Conservation (phyloP, 2,329 filamentous ascomycete species). For the Cercospora citrullina region DNA sequence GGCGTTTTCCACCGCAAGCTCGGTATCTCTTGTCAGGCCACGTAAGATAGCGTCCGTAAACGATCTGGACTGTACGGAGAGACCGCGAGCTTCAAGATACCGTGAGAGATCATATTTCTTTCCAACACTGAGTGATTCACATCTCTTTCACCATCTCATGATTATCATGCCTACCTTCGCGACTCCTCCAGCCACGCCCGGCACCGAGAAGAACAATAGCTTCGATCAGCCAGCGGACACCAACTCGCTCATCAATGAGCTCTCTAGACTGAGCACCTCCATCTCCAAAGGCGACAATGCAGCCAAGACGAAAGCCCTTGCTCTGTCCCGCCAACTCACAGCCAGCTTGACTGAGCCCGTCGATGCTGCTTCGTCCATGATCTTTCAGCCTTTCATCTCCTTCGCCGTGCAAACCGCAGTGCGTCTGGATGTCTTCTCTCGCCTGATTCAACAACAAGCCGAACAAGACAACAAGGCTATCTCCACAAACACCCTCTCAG, state of each 20-base stretch:
- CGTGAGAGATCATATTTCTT: neutral
- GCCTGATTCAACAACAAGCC: constrained; percentile 4
- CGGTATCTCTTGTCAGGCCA: neutral
- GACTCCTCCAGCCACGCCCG: neutral
- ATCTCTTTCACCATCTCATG: neutral
- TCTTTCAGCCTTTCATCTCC: constrained; percentile 11
- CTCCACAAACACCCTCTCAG: neutral
- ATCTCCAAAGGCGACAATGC: constrained; percentile 3
- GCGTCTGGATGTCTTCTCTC: constrained; percentile 12
- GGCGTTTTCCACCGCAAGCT: neutral
- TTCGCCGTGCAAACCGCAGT: constrained; percentile 13
- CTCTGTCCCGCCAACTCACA: constrained; percentile 9
- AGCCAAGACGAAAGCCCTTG: neutral
- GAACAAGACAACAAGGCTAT: neutral
- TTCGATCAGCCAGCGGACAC: neutral
- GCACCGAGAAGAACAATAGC: neutral
- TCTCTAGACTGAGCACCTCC: neutral
- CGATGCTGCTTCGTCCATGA: constrained; percentile 10
- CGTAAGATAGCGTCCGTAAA: neutral
- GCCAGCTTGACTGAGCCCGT: constrained; percentile 8
- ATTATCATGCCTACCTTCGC: neutral
- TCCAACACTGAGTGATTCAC: neutral
- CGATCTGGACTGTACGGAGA: neutral
- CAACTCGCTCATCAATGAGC: neutral
- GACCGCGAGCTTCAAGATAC: neutral